Percentiles rank a stretch among this genome's conserved stretches.
These are phyloP conservation scores for Pythium aquatile DNA, from an alignment of 352 stramenopile species.

Conservation along the genomic window DNA sequence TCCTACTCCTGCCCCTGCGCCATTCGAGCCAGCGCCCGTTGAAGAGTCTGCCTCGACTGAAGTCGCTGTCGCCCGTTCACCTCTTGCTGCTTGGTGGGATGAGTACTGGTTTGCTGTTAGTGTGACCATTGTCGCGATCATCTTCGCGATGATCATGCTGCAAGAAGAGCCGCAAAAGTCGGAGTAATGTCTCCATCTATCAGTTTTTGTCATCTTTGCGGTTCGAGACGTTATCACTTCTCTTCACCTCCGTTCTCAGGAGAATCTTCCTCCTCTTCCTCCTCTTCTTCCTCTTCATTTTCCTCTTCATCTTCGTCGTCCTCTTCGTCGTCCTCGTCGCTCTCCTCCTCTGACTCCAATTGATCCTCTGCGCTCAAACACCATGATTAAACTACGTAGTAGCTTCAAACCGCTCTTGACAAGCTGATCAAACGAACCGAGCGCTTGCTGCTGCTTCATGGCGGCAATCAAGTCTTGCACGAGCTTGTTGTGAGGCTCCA, in stretches of 20 bases:
- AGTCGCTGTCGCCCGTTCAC: background rate
- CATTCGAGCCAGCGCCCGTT: slow-evolving; percentile 8
- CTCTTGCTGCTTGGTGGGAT: slow-evolving; percentile 26
- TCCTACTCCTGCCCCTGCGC: background rate
- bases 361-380: slow-evolving; percentile 27
- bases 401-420: background rate
- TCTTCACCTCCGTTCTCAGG: slow-evolving; percentile 27
- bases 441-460: slow-evolving; percentile 54
- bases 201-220: background rate
- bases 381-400: too few species aligned
- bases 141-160: slow-evolving; percentile 24
- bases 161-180: slow-evolving; percentile 11
- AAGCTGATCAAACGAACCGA: slow-evolving; percentile 27
- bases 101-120: slow-evolving; percentile 31
- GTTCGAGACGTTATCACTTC: slow-evolving; percentile 16
- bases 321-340: slow-evolving; percentile 56
- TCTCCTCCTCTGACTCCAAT: slow-evolving; percentile 47
- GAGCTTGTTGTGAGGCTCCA: slow-evolving; percentile 61
- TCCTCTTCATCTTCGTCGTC: slow-evolving; percentile 59
- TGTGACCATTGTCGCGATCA: slow-evolving; percentile 24
- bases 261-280: slow-evolving; percentile 29
- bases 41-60: slow-evolving; percentile 15
- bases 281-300: slow-evolving; percentile 28
- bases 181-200: slow-evolving; percentile 2
- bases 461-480: slow-evolving; percentile 61